These are phyloP conservation scores for Pholiota molesta DNA, from an alignment of 768 basidiomycete species.

Conservation along the genomic window DNA sequence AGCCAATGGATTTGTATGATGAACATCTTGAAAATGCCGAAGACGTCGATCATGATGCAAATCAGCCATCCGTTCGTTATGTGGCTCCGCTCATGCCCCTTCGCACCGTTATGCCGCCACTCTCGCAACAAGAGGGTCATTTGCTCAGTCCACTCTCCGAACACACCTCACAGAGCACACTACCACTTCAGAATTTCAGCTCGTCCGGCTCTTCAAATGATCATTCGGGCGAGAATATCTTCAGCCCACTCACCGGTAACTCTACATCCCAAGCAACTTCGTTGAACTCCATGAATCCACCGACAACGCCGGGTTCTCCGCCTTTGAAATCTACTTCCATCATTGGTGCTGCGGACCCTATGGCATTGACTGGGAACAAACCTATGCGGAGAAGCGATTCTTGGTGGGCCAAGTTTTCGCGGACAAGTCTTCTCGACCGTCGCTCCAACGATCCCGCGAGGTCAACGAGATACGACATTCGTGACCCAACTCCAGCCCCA, in stretches of 20 bases:
- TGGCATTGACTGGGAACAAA: constrained; percentile 32
- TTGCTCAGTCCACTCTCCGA: constrained; percentile 43
- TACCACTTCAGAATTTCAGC: constrained; percentile 28
- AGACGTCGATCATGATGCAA: constrained; percentile 14
- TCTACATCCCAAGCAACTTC: constrained; percentile 31
- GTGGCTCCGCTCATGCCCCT: constrained; percentile 27
- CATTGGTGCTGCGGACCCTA: constrained; percentile 41
- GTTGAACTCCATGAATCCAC: constrained; percentile 26
- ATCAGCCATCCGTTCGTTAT: constrained; percentile 20
- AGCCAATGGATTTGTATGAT: constrained; percentile 23
- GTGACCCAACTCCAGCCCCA: constrained; percentile 82
- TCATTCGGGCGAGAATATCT: constrained; percentile 28
- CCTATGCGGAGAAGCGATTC: constrained; percentile 67
- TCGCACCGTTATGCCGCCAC: constrained; percentile 33
- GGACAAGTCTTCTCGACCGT: constrained; percentile 65
- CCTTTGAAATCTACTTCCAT: constrained; percentile 38
- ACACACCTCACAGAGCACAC: constrained; percentile 36
- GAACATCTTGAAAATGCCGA: constrained; percentile 10
- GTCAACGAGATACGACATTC: constrained; percentile 49
- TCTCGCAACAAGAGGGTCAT: constrained; percentile 33
- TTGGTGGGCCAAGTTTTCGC: constrained; percentile 81
- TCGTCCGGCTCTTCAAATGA: constrained; percentile 30
- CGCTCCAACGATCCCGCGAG: constrained; percentile 43
- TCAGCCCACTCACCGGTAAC: constrained; percentile 27
- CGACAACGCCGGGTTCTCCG: constrained; percentile 26